These are phyloP conservation scores for Claviceps pusilla DNA, from an alignment of 2,329 filamentous ascomycete species.

Conservation along the genomic window DNA sequence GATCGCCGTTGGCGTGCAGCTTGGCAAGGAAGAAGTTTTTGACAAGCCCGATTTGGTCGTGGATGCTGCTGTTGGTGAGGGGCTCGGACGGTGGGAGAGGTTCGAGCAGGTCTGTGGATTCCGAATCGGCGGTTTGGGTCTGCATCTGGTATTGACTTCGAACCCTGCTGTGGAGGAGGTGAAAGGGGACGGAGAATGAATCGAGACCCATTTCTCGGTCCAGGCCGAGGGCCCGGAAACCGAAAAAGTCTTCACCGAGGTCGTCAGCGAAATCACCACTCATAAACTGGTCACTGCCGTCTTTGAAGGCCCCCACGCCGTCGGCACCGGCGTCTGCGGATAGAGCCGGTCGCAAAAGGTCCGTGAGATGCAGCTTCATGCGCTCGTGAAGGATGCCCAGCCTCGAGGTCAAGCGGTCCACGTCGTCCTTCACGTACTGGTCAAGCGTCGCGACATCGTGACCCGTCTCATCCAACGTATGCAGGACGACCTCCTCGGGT, in stretches of 20 bases:
- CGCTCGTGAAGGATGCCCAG: slow-evolving; percentile 78
- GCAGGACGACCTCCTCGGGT: slow-evolving; percentile 72
- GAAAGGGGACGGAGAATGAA: slow-evolving; percentile 78
- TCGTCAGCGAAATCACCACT: slow-evolving; percentile 96
- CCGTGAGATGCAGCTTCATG: slow-evolving; percentile 85
- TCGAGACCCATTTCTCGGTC: slow-evolving; percentile 82
- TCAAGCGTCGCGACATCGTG: slow-evolving; percentile 71
- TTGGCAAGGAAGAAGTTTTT: slow-evolving; percentile 86
- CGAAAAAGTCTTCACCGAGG: slow-evolving; percentile 96
- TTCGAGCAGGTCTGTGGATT: slow-evolving; percentile 47
- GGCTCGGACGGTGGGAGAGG: slow-evolving; percentile 56
- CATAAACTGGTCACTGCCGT: slow-evolving; percentile 92
- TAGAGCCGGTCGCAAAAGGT: slow-evolving; percentile 80
- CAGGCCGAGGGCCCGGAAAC: slow-evolving; percentile 86
- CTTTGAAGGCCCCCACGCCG: slow-evolving; percentile 81
- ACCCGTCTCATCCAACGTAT: slow-evolving; percentile 73
- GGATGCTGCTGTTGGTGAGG: slow-evolving; percentile 63
- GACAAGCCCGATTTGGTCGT: slow-evolving; percentile 70
- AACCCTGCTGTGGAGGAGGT: slow-evolving; percentile 83
- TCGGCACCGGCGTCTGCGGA: slow-evolving; percentile 60
- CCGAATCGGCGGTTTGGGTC: slow-evolving; percentile 43
- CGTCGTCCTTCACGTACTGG: slow-evolving; percentile 77
- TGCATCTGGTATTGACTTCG: slow-evolving; percentile 73
- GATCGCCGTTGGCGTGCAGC: slow-evolving; percentile 64
- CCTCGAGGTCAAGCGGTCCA: slow-evolving; percentile 71